Conservation (phyloP, 495 filamentous ascomycete species). For the Xylaria castorea region DNA sequence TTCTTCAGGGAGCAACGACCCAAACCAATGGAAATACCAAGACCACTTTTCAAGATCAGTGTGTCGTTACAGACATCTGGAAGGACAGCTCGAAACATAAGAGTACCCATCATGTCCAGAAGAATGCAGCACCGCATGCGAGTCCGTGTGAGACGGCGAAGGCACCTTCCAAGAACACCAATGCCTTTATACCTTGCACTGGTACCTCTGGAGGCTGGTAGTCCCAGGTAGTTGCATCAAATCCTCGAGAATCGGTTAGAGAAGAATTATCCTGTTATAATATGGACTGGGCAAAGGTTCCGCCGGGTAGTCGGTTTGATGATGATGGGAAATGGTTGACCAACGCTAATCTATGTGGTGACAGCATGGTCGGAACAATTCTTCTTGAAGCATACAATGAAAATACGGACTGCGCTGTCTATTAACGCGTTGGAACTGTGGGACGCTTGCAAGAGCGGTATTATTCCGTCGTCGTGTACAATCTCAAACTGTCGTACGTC, state of each 20-base stretch:
- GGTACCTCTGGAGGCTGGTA: neutral
- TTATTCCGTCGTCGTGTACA: neutral
- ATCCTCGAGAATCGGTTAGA: neutral
- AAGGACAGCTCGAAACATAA: slow-evolving; percentile 9
- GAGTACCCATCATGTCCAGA: neutral
- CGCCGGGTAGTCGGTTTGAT: neutral
- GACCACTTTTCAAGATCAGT: neutral
- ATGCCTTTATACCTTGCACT: neutral
- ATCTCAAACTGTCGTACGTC: neutral
- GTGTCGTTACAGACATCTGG: slow-evolving; percentile 2
- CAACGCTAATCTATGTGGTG: neutral
- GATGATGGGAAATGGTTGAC: neutral
- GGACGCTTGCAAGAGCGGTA: neutral
- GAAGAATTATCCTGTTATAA: neutral
- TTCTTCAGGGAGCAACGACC: neutral
- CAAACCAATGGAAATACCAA: neutral
- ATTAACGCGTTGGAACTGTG: neutral
- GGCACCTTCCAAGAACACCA: neutral
- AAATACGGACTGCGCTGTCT: neutral
- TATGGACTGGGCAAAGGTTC: neutral
- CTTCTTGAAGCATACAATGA: neutral
- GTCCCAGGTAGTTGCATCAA: neutral
- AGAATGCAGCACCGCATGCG: neutral
- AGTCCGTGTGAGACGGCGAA: too few relatives aligned
- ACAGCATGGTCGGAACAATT: neutral